Percentiles rank a stretch among this genome's conserved stretches.
These are phyloP conservation scores for Chaetomidium leptoderma DNA, from an alignment of 495 filamentous ascomycete genomes.

Conservation along the genomic window DNA sequence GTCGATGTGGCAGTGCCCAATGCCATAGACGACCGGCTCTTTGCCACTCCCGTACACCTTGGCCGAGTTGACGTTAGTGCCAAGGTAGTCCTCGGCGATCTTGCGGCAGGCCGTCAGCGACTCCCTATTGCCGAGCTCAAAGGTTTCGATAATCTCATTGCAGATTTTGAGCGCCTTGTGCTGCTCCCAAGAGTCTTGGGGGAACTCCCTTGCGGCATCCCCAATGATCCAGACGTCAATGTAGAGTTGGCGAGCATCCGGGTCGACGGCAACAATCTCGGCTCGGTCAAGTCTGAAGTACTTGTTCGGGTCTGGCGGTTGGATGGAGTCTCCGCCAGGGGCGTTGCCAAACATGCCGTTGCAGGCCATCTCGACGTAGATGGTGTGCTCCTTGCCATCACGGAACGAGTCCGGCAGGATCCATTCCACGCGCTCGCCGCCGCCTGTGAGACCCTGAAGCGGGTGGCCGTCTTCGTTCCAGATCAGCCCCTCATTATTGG, in stretches of 20 bases:
- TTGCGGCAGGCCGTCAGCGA: constrained; percentile 73
- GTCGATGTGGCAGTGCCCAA: constrained; percentile 96
- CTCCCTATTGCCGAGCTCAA: constrained; percentile 72
- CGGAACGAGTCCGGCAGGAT: constrained; percentile 73
- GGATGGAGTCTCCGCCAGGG: constrained; percentile 75
- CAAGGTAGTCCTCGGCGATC: constrained; percentile 78
- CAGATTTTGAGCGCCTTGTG: constrained; percentile 78
- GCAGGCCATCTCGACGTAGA: constrained; percentile 98
- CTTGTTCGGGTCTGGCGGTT: constrained; percentile 78
- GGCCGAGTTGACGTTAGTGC: constrained; percentile 71
- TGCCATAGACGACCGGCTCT: constrained; percentile 73
- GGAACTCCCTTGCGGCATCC: constrained; percentile 78
- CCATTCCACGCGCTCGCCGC: constrained; percentile 85
- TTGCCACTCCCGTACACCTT: constrained; percentile 77
- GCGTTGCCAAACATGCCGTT: constrained; percentile 98
- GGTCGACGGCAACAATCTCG: constrained; percentile 85
- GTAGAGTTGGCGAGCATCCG: constrained; percentile 73
- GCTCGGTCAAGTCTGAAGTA: constrained; percentile 72
- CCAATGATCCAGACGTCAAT: constrained; percentile 96
- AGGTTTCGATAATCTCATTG: constrained; percentile 84
- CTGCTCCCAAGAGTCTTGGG: constrained; percentile 74
- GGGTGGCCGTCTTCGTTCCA: constrained; percentile 86
- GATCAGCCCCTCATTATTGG: constrained; percentile 83
- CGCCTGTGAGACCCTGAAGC: constrained; percentile 89
- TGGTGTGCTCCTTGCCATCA: constrained; percentile 79